Evolutionary conservation across 2,329 filamentous ascomycete genomes (phyloP).

Genomic region (Ophiostoma quercus): DNA sequence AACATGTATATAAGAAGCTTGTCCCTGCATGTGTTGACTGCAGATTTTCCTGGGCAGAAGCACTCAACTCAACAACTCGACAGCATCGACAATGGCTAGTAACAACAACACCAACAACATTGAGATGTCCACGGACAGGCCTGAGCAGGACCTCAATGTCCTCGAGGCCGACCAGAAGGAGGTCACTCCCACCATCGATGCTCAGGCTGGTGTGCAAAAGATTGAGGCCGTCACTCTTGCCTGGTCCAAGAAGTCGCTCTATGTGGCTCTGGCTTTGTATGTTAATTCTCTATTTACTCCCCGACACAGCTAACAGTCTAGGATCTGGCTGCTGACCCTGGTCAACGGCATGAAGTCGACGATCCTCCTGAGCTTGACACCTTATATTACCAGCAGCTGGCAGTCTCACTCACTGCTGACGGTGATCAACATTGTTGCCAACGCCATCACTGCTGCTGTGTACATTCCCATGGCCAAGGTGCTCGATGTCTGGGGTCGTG

Average conservation of each 20-base stretch:
- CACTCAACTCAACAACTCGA: background rate
- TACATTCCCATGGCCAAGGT: conserved; percentile 39
- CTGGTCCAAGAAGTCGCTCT: conserved; percentile 39
- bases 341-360: conserved; percentile 7
- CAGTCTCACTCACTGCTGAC: conserved; percentile 49
- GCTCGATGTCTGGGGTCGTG: background rate
- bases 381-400: conserved; percentile 49
- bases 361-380: conserved; percentile 22
- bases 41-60: background rate
- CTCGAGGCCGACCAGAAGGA: conserved; percentile 20
- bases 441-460: conserved; percentile 51
- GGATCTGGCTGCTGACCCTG: conserved; percentile 1
- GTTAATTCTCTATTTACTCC: background rate
- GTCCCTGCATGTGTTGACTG: background rate
- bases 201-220: conserved; percentile 45
- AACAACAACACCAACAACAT: conserved; percentile 7
- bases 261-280: conserved; percentile 31
- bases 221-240: conserved; percentile 44
- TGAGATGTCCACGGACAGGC: conserved; percentile 13
- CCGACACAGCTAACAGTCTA: background rate
- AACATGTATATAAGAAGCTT: conserved; percentile 5
- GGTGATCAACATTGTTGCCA: conserved; percentile 49
- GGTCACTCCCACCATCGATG: conserved; percentile 22
- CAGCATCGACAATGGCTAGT: background rate
- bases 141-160: background rate